Base-by-base conservation (phyloP, 495 filamentous ascomycete species). In the Neurospora sp. region DNA sequence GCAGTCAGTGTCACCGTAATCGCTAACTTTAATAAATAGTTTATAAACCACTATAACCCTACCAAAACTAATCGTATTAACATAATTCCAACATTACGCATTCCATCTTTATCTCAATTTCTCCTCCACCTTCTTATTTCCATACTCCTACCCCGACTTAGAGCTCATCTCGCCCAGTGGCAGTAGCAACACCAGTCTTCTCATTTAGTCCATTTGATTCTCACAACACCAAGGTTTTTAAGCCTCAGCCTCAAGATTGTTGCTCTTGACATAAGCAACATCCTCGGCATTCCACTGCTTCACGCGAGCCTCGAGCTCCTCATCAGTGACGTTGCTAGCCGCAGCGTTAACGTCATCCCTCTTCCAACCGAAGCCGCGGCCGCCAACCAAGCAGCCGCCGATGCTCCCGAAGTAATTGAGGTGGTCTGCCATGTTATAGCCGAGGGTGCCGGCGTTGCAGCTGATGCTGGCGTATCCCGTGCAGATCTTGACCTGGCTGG, bases 361-460 rank as follows among this genome's bases (percentile, higher is more conserved):
- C 78, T 71, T 78, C 42, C 78, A 79, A 9, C 72, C 61, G 27
- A 78, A 72, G 69, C 70, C 74, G 9, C 41, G 71, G 69, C 70
- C 74, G 9, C 41, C 71, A 6, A 45, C 3, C 22, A 72, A 69
- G 75, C 83, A 85, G 22, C 74, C 79, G 10, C 74, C 68, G 40
- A 84, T 81, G 20, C 74, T 31, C 44, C 75, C 74, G 65, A 85
- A 82, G 72, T 86, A 86, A 70, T 76, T 75, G 5, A 72, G 40
- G 71, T 86, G 84, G 22, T 79, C 73, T 7, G 69, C 68, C 31
- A 79, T 5, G 16, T 84, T 74, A 4, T 84, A 72, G 0, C 80
- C 81, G 18, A 16, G 16, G 0, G 79, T 82, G 9, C 76, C 78
- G 44, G 69, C 85, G 72, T 85, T 86, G 74, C 85, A 87, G 9